Base-by-base conservation (phyloP, 768 basidiomycete genomes). In the Russula ochroleuca region DNA sequence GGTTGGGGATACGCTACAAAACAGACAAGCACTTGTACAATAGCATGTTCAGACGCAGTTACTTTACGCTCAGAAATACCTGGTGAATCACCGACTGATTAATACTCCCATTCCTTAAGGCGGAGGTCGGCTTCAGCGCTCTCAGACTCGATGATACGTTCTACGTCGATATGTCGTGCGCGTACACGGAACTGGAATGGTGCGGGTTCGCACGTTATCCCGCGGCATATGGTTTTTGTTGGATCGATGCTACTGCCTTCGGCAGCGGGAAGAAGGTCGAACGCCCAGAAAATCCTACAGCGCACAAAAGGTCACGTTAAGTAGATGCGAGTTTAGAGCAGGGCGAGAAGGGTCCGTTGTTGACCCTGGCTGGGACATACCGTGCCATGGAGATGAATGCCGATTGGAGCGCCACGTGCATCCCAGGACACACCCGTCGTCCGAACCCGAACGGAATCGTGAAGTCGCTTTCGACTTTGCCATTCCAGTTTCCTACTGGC, bases 401-500 rank as follows among this genome's bases (percentile, higher is more conserved):
- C 3, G 68, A 64, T 31, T 68, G 61, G 33, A 54, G 60, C 3
- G 68, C 66, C 5, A 70, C 48, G 33, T 71, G 62, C 28, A 68
- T 58, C 0, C 69, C 70, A 0, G 69, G 67, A 47, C 67, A 70
- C 21, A 70, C 61, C 7, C 67, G 51, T 14, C 70, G 64, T n/a
- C 69, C 69, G 21, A 67, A 71, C 11, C 69, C 70, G 33, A 71
- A 70, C 13, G 62, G 69, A 1, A 68, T 23, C 2, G 40, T 65
- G 47, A 68, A 67, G 37, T 64, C 61, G n/a, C 40, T 50, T 45
- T 63, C 64, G 11, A 65, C 35, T 11, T 63, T 64, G 37, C 54
- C 60, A 31, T 49, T 48, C 59, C 60, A 53, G 7, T 43, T 61
- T 33, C 55, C 61, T n/a, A 1, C 40, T 2, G 41, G 40, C n/a